Conservation (phyloP, 2,329 filamentous ascomycete genomes). For the Xylariaceae sp. region DNA sequence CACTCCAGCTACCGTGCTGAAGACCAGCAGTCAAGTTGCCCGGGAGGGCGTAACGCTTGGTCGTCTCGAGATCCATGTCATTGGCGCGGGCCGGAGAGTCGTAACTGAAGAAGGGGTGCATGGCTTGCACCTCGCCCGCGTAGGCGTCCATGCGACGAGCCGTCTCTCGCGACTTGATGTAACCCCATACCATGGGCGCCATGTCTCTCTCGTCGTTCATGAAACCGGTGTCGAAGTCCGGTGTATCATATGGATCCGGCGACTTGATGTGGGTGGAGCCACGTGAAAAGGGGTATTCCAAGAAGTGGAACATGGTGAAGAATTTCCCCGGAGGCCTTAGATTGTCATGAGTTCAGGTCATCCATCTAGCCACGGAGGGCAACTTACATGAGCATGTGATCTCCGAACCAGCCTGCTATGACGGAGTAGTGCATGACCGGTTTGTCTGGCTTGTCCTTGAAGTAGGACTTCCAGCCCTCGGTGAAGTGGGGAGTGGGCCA, state of each 20-base stretch:
- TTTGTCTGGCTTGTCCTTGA: slow-evolving; percentile 79
- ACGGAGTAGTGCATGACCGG: slow-evolving; percentile 82
- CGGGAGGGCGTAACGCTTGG: slow-evolving; percentile 68
- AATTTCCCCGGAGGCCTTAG: slow-evolving; percentile 74
- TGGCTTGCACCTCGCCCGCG: slow-evolving; percentile 63
- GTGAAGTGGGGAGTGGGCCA: slow-evolving; percentile 73
- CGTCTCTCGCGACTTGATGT: slow-evolving; percentile 77
- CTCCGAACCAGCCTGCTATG: slow-evolving; percentile 61
- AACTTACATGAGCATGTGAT: slow-evolving; percentile 53
- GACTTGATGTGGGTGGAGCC: slow-evolving; percentile 65
- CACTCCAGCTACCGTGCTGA: slow-evolving; percentile 67
- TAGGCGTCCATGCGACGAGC: slow-evolving; percentile 73
- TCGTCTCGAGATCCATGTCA: slow-evolving; percentile 70
- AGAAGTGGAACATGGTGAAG: slow-evolving; percentile 80
- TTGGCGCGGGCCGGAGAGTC: slow-evolving; percentile 63
- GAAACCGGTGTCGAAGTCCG: slow-evolving; percentile 76
- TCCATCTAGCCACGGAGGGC: background rate
- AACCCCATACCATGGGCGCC: slow-evolving; percentile 79
- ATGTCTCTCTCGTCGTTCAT: slow-evolving; percentile 84
- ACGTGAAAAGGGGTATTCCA: slow-evolving; percentile 72
- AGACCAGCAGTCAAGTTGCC: slow-evolving; percentile 68
- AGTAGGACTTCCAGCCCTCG: slow-evolving; percentile 74
- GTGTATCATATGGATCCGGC: slow-evolving; percentile 66
- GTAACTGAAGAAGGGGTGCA: slow-evolving; percentile 68
- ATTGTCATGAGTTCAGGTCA: too few species aligned